These are phyloP conservation scores for Verticillium klebahnii DNA, from an alignment of 2,329 filamentous ascomycete species.

Conservation along the genomic window DNA sequence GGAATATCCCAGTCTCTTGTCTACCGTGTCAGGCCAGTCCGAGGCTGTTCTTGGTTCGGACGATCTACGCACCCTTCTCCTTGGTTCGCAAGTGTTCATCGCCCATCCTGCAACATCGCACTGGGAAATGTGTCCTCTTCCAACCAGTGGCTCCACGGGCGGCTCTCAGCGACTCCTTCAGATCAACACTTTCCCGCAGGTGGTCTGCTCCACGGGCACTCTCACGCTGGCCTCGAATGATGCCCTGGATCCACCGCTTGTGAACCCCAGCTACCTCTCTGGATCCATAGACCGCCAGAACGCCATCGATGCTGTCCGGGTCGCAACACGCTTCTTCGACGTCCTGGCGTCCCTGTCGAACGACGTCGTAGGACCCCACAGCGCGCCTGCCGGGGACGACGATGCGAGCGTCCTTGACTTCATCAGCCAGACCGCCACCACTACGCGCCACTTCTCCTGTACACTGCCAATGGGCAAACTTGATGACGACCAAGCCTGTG, in stretches of 20 bases:
- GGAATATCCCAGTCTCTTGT: conserved; percentile 15
- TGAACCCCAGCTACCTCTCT: conserved; percentile 23
- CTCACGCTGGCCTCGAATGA: conserved; percentile 15
- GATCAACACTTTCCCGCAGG: background rate
- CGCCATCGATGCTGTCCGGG: background rate
- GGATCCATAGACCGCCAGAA: conserved; percentile 19
- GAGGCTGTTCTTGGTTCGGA: background rate
- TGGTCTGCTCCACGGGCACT: conserved; percentile 17
- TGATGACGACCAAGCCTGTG: conserved; percentile 45
- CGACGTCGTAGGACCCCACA: background rate
- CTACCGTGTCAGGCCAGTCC: background rate
- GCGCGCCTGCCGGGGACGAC: background rate
- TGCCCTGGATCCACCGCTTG: conserved; percentile 10
- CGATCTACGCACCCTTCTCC: background rate
- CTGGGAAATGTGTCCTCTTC: background rate
- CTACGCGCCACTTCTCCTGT: background rate
- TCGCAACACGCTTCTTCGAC: background rate
- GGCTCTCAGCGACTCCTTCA: background rate
- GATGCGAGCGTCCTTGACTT: background rate
- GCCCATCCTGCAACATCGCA: background rate
- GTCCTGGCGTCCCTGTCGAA: background rate
- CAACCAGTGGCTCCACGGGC: background rate
- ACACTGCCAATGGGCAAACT: conserved; percentile 43
- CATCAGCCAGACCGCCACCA: background rate
- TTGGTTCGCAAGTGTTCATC: background rate